Conservation (phyloP, 345 rosid species). For the Triadica sebifera region DNA sequence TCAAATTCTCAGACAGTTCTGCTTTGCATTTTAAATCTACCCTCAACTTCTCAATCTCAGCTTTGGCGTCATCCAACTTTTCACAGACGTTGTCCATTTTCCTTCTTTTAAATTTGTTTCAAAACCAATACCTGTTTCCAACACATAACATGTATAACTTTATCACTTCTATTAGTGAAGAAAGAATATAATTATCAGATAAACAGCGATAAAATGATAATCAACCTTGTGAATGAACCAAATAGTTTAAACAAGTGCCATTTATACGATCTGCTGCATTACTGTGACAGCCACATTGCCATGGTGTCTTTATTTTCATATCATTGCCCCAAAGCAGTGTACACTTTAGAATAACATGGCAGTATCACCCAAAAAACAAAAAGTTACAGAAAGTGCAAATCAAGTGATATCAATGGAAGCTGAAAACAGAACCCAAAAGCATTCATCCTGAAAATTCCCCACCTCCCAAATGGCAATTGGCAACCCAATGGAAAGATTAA, state of each 20-base stretch:
- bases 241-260: neutral
- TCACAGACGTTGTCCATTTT: conserved; percentile 56
- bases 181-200: neutral
- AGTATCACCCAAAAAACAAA: too few relatives aligned
- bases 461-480: neutral
- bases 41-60: conserved; percentile 61
- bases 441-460: neutral
- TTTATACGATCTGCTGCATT: neutral
- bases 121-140: neutral
- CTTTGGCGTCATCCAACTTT: conserved; percentile 68
- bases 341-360: neutral
- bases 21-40: conserved; percentile 46
- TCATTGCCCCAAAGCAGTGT: neutral
- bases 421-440: neutral
- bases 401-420: neutral
- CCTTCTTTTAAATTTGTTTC: conserved; percentile 3
- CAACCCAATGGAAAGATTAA: neutral
- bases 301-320: neutral
- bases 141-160: neutral
- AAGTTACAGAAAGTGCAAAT: neutral
- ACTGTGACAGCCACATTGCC: neutral
- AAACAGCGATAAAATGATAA: neutral
- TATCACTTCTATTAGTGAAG: too few relatives aligned
- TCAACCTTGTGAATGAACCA: neutral
- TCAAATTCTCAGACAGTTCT: conserved; percentile 48